Conservation (phyloP, 163 green algal species). For the Chlamydomonas reinhardtii region DNA sequence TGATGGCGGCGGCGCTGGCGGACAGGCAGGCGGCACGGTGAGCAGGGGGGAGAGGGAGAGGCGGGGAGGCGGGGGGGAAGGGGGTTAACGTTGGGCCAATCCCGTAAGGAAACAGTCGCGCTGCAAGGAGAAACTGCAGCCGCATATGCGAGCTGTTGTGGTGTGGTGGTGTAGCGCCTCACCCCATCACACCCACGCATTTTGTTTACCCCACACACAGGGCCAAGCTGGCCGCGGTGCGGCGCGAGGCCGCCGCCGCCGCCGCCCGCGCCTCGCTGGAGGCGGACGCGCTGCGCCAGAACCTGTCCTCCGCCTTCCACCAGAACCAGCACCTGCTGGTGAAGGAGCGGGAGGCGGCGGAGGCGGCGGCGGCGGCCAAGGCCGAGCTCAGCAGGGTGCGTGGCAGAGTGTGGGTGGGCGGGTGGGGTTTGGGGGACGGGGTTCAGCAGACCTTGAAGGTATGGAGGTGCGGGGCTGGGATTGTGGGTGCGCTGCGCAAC, state of each 20-base stretch:
- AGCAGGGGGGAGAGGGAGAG: neutral
- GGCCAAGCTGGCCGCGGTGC: neutral
- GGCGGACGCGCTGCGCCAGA: neutral
- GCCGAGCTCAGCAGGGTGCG: neutral
- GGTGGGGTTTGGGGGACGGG: neutral
- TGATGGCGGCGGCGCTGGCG: slow-evolving; percentile 22
- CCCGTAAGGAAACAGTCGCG: too few species aligned
- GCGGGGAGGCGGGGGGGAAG: too few species aligned
- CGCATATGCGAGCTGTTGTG: too few species aligned
- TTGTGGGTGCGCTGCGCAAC: too few species aligned
- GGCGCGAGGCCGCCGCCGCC: slow-evolving; percentile 1
- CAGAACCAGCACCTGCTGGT: neutral
- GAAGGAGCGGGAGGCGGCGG: neutral
- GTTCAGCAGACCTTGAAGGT: neutral
- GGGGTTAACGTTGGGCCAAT: too few species aligned
- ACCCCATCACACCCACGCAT: too few species aligned
- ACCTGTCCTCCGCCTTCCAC: neutral
- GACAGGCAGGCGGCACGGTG: slow-evolving; percentile 32
- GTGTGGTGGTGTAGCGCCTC: too few species aligned
- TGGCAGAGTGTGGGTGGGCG: neutral
- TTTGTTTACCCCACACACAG: too few species aligned
- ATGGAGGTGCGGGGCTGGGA: too few species aligned
- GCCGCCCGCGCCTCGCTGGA: neutral
- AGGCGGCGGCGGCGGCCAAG: neutral
- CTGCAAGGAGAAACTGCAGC: too few species aligned